Evolutionary conservation across 306 rosid genomes (phyloP).

Genomic region (Ormosia emarginata): DNA sequence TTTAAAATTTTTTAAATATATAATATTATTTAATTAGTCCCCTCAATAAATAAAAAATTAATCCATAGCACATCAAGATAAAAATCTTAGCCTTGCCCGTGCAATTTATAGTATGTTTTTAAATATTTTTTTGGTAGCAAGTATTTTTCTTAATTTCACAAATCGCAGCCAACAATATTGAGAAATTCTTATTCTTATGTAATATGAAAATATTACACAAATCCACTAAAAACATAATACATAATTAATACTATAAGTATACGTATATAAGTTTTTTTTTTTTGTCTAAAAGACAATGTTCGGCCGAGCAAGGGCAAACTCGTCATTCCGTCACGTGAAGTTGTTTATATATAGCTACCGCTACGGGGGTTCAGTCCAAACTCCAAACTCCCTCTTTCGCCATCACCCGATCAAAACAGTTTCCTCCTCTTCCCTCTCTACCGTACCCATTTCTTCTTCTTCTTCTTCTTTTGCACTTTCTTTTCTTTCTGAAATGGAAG

Average conservation of each 20-base stretch:
- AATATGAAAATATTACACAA: background rate
- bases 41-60: no score
- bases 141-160: background rate
- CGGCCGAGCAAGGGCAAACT: constrained; percentile 18
- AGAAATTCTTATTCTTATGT: background rate
- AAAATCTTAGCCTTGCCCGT: background rate
- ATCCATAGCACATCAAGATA: no score
- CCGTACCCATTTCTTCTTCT: background rate
- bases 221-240: background rate
- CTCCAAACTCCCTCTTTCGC: constrained; percentile 4
- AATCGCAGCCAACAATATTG: background rate
- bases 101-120: background rate
- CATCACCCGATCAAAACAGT: constrained; percentile 1
- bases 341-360: constrained; percentile 37
- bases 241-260: background rate
- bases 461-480: background rate
- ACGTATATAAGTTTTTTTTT: background rate
- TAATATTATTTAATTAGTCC: no score
- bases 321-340: constrained; percentile 6
- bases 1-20: no score
- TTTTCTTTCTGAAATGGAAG: constrained; percentile 52
- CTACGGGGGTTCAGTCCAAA: constrained; percentile 32
- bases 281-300: background rate
- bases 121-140: no score
- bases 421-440: constrained; percentile 4